Conservation (phyloP, 2,329 filamentous ascomycete species). For the Apiospora hydei region DNA sequence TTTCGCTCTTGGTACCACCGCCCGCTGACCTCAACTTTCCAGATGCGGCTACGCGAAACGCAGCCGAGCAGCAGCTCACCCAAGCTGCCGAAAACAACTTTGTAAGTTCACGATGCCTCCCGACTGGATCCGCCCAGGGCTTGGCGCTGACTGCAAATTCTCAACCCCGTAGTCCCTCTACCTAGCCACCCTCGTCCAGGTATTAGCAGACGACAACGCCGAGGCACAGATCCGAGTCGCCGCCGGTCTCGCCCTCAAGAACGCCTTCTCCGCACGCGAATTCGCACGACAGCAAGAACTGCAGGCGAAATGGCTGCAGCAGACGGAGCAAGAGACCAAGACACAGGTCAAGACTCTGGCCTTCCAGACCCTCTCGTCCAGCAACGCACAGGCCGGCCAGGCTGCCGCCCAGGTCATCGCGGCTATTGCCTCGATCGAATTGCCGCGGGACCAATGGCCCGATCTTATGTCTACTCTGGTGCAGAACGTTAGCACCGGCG, state of each 20-base stretch:
- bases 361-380: conserved; percentile 84
- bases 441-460: conserved; percentile 91
- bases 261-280: conserved; percentile 96
- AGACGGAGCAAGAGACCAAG: conserved; percentile 84
- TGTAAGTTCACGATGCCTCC: conserved; percentile 60
- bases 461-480: conserved; percentile 90
- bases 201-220: conserved; percentile 89
- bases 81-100: conserved; percentile 96
- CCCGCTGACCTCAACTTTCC: conserved; percentile 44
- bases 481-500: conserved; percentile 88
- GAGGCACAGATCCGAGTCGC: conserved; percentile 87
- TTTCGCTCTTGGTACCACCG: conserved; percentile 25
- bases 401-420: conserved; percentile 95
- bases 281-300: conserved; percentile 85
- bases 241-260: conserved; percentile 96
- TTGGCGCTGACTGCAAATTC: background rate
- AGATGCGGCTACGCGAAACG: conserved; percentile 91
- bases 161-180: conserved; percentile 73
- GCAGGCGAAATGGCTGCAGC: conserved; percentile 90
- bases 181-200: conserved; percentile 88
- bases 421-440: conserved; percentile 91
- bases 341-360: conserved; percentile 86
- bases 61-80: conserved; percentile 91
- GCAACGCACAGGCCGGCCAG: conserved; percentile 82
- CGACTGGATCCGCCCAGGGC: background rate